Evolutionary conservation across 768 basidiomycete genomes (phyloP).

Genomic region (Agaricus blazei): DNA sequence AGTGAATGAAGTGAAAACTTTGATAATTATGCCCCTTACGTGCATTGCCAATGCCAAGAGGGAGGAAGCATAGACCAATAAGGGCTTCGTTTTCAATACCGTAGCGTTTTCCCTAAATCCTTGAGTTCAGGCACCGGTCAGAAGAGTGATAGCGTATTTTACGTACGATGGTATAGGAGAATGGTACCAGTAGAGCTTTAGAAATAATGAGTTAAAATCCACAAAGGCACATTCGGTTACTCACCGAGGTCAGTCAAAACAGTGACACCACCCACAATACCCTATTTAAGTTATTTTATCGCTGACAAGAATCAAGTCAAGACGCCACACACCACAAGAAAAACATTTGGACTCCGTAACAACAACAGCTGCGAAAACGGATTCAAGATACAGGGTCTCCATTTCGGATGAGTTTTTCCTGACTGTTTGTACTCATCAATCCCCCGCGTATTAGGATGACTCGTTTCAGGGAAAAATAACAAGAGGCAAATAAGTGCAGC

Average conservation of each 20-base stretch:
- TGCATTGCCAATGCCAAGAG: conserved; percentile 52
- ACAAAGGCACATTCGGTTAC: conserved; percentile 5
- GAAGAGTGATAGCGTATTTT: neutral
- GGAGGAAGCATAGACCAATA: conserved; percentile 55
- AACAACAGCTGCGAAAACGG: conserved; percentile 43
- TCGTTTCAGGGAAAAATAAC: conserved; percentile 59
- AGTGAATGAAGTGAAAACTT: conserved; percentile 7
- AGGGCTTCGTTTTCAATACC: conserved; percentile 48
- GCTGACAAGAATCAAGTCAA: neutral
- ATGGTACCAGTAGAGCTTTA: conserved; percentile 33
- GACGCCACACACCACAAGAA: conserved; percentile 41
- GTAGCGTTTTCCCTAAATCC: conserved; percentile 47
- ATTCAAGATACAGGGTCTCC: conserved; percentile 42
- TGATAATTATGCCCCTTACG: conserved; percentile 25
- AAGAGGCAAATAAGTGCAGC: conserved; percentile 33
- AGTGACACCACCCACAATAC: conserved; percentile 23
- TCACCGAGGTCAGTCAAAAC: conserved; percentile 38
- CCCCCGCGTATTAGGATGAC: conserved; percentile 52
- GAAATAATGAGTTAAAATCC: conserved; percentile 13
- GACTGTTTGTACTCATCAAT: conserved; percentile 37
- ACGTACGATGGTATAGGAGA: conserved; percentile 26
- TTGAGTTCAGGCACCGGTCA: neutral
- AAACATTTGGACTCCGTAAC: conserved; percentile 51
- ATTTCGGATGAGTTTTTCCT: conserved; percentile 13
- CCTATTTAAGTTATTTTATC: conserved; percentile 12